Evolutionary conservation across 2,329 filamentous ascomycete genomes (phyloP).

Genomic region (Fusarium nisikadoi): DNA sequence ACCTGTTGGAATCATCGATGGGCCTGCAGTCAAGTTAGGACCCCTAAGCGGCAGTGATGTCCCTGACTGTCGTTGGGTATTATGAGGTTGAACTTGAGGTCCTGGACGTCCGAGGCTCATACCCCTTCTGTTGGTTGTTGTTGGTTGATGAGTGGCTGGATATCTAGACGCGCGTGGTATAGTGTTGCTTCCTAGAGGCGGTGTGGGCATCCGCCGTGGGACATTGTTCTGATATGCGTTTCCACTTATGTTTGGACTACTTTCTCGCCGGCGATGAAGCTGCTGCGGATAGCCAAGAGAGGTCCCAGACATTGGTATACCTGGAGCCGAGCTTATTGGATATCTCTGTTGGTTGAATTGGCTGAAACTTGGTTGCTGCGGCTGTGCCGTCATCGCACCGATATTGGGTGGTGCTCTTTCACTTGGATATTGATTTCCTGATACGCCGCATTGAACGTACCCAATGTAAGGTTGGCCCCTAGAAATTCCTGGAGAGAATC

Average conservation of each 20-base stretch:
- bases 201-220: background rate
- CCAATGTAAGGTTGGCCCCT: background rate
- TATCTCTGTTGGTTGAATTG: background rate
- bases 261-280: background rate
- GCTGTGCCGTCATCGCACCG: background rate
- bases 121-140: background rate
- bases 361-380: background rate
- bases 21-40: accelerated
- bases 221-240: background rate
- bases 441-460: background rate
- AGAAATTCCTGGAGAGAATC: too few species aligned
- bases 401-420: background rate
- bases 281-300: background rate
- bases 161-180: accelerated
- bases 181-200: background rate
- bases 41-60: accelerated
- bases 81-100: background rate
- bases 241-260: background rate
- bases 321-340: accelerated
- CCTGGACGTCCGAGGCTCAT: background rate
- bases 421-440: background rate
- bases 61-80: background rate
- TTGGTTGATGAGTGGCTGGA: background rate
- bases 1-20: background rate
- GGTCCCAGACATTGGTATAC: too few species aligned